Conservation (phyloP, 2,329 filamentous ascomycete species). For the Hypoxylon sp. region DNA sequence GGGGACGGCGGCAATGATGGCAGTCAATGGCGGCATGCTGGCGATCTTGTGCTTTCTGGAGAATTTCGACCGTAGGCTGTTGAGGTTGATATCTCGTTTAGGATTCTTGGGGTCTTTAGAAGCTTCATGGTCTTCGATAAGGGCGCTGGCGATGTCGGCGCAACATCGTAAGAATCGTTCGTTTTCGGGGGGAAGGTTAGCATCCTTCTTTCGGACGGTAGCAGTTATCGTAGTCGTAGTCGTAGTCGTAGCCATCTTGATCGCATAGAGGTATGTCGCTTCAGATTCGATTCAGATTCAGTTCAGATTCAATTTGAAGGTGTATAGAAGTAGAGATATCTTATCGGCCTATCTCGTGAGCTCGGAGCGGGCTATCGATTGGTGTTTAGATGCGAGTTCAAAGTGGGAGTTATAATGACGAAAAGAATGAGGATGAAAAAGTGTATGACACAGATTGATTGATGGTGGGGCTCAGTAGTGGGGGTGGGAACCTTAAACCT, state of each 20-base stretch:
- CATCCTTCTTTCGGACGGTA: constrained; percentile 73
- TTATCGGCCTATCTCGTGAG: no score
- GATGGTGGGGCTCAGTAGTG: neutral
- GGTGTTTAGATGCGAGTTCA: no score
- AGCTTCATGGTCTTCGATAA: constrained; percentile 94
- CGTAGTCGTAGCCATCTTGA: constrained; percentile 68
- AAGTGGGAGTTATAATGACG: neutral
- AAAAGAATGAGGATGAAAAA: neutral
- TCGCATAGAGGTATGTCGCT: neutral
- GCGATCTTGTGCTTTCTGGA: constrained; percentile 92
- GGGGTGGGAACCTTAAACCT: neutral
- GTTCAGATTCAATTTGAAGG: no score
- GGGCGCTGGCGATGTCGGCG: constrained; percentile 90
- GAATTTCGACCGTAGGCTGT: constrained; percentile 85
- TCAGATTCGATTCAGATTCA: neutral
- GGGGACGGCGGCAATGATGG: constrained; percentile 98
- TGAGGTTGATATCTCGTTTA: constrained; percentile 91
- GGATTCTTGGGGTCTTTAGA: constrained; percentile 77
- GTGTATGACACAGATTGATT: neutral
- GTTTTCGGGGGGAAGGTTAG: constrained; percentile 88
- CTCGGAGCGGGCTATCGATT: no score
- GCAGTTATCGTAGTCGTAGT: constrained; percentile 77
- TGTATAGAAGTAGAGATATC: no score
- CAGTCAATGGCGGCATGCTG: constrained; percentile 90
- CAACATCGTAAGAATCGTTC: constrained; percentile 95